These are phyloP conservation scores for Salvia sclarea DNA, from an alignment of 305 asterid genomes.

Conservation along the genomic window DNA sequence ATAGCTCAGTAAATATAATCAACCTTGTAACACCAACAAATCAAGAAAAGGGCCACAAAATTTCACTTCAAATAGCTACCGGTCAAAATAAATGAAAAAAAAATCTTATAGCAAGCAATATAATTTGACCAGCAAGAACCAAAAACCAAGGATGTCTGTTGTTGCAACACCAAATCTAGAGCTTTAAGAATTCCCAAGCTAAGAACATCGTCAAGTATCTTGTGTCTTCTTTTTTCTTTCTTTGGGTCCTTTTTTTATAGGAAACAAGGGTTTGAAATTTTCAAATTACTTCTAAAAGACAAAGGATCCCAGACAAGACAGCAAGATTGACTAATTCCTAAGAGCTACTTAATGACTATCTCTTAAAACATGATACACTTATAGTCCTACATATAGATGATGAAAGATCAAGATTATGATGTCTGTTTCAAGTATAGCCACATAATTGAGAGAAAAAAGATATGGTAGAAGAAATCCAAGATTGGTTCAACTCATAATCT, in stretches of 20 bases:
- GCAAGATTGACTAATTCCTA: neutral
- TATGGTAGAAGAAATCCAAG: neutral
- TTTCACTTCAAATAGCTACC: neutral
- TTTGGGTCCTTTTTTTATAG: neutral
- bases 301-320: neutral
- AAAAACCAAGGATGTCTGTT: neutral
- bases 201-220: neutral
- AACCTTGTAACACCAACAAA: constrained; percentile 3
- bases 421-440: neutral
- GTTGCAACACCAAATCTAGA: neutral
- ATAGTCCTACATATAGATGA: constrained; percentile 14
- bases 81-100: neutral
- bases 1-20: neutral
- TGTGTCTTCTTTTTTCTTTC: no score
- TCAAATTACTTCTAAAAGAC: neutral
- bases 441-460: neutral
- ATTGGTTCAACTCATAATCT: neutral
- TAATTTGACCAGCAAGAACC: constrained; percentile 9
- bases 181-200: neutral
- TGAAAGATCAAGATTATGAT: neutral
- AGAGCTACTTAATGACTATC: neutral
- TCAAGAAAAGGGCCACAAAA: neutral
- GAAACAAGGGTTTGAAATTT: neutral
- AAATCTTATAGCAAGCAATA: no score
- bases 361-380: constrained; percentile 4